Evolutionary conservation across 805 yeast species (phyloP), one percentile per base, ranked within the genome.

Genomic region (Cyberlindnera euphorbiiphila): DNA sequence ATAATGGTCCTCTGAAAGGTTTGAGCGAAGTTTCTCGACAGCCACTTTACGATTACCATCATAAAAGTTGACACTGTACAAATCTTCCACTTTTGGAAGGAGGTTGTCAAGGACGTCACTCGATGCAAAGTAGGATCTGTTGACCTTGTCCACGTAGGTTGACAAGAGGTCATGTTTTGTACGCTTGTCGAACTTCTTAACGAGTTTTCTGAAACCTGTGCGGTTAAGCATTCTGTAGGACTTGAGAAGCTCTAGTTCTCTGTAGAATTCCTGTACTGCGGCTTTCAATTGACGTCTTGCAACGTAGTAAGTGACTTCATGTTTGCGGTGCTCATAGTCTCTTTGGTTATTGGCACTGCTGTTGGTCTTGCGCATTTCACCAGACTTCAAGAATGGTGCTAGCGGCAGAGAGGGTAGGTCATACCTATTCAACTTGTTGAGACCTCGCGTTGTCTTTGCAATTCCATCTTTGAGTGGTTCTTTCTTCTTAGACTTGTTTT

Each of bases 101-200:
- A 87, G 57, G 39, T 74, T 74, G 36, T 85, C 94, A n/a, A 85
- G 54, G 7, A 74, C 69, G 39, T 77, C 85, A 45, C 85, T 77
- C 6, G 77, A 68, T 21, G 73, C 69, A 54, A 84, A 81, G 49
- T 77, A 69, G n/a, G 78, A 59, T 4, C 55, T 48, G 43, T 79
- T 78, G 6, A 85, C 71, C 37, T 72, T 74, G 15, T 66, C 68
- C 77, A 81, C 69, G 53, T 77, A 86, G 3, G 56, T 44, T 1
- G 63, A 57, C 10, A 76, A 65, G 4, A 71, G 47, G 1, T 64
- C 49, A 9, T 74, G 64, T 10, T 65, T 56, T 3, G 80, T 69
- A 5, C 81, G 69, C 53, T 93, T 93, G 61, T 93, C 98, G 56
- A 77, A 89, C 59, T 93, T 93, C 56, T 93, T 93, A 41, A 87